Conservation (phyloP, 2,329 filamentous ascomycete species). For the Talaromyces sp. region DNA sequence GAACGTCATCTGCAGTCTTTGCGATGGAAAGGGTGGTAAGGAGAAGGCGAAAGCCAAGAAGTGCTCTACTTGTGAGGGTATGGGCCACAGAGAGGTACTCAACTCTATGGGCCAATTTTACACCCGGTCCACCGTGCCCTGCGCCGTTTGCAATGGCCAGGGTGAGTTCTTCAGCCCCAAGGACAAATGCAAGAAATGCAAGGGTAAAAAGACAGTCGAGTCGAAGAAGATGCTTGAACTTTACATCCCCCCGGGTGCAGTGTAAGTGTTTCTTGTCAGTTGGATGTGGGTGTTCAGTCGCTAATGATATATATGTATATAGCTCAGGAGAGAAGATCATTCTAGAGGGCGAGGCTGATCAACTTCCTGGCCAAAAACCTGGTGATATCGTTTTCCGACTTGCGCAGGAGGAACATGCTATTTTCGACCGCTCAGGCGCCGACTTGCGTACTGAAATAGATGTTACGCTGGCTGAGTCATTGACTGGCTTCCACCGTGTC, state of each 20-base stretch:
- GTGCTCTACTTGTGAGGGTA: constrained; percentile 82
- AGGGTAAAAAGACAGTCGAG: constrained; percentile 82
- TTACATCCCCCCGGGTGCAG: constrained; percentile 86
- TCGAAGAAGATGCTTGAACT: constrained; percentile 95
- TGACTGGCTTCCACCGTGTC: constrained; percentile 86
- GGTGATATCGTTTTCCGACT: constrained; percentile 93
- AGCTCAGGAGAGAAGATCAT: constrained; percentile 84
- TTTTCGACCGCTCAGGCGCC: constrained; percentile 79
- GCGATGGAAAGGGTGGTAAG: constrained; percentile 88
- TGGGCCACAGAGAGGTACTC: constrained; percentile 74
- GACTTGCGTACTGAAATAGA: constrained; percentile 82
- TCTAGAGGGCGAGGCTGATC: constrained; percentile 90
- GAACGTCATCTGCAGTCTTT: constrained; percentile 83
- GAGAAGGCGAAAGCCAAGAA: constrained; percentile 83
- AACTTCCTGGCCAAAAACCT: constrained; percentile 82
- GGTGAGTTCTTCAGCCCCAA: constrained; percentile 91
- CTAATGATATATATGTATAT: constrained; percentile 18
- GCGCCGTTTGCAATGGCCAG: constrained; percentile 80
- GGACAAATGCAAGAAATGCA: constrained; percentile 98
- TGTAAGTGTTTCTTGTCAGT: constrained; percentile 44
- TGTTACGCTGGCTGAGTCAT: constrained; percentile 78
- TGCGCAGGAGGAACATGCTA: constrained; percentile 76
- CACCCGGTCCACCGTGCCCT: constrained; percentile 76
- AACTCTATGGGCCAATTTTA: constrained; percentile 84
- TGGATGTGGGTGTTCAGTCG: background rate